Percentiles rank a stretch among this genome's conserved stretches.
These are phyloP conservation scores for Euptelea pleiosperma DNA, from an alignment of 164 flowering plant genomes.

Conservation along the genomic window DNA sequence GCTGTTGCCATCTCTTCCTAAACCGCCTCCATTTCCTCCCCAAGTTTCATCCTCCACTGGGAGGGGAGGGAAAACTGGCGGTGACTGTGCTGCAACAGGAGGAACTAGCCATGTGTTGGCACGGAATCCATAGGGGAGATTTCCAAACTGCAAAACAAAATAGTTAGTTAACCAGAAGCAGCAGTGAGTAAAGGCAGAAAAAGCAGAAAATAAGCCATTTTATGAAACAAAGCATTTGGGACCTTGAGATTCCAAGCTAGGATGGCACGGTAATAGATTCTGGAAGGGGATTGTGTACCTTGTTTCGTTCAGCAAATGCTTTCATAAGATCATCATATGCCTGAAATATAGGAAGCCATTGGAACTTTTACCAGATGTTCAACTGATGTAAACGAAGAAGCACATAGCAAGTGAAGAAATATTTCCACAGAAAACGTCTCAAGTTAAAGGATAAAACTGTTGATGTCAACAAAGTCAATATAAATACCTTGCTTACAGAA, in stretches of 20 bases:
- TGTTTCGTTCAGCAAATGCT: conserved; percentile 90
- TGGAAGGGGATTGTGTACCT: conserved; percentile 43
- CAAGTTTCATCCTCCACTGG: conserved; percentile 90
- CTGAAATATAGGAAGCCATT: conserved; percentile 37
- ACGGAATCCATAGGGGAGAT: conserved; percentile 96
- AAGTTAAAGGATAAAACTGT: too few species aligned
- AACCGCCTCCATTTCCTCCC: conserved; percentile 98
- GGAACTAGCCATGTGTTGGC: conserved; percentile 99
- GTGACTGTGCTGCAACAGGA: conserved; percentile 65
- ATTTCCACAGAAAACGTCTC: not conserved
- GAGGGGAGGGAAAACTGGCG: conserved; percentile 70
- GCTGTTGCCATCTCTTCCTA: conserved; percentile 77
- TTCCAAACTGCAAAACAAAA: conserved; percentile 78
- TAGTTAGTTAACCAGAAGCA: not conserved
- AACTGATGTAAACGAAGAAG: not conserved
- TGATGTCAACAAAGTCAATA: too few species aligned
- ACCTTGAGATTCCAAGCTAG: too few species aligned
- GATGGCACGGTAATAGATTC: too few species aligned
- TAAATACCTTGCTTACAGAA: too few species aligned
- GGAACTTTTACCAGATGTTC: conserved; percentile 5
- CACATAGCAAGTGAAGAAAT: not conserved
- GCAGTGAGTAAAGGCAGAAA: not conserved
- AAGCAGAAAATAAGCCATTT: not conserved
- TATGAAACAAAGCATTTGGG: not conserved
- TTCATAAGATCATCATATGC: conserved; percentile 89